These are phyloP conservation scores for Metschnikowia dekortorum DNA, from an alignment of 805 yeast species.

Conservation along the genomic window DNA sequence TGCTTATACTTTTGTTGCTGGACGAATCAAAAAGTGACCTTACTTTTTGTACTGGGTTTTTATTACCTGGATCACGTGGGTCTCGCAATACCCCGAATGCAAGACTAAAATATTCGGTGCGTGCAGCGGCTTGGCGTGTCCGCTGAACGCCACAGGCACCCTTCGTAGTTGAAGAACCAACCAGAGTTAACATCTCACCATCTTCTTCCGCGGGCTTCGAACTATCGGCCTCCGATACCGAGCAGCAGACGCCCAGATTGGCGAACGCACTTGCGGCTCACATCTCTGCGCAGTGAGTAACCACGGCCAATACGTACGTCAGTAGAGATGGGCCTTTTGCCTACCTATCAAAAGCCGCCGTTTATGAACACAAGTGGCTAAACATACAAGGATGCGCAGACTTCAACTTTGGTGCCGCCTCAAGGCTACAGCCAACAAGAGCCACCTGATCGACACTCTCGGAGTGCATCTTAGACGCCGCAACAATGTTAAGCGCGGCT, in stretches of 20 bases:
- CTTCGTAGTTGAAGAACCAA: neutral
- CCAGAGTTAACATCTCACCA: too few species aligned
- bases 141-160: neutral
- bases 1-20: neutral
- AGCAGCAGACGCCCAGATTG: too few species aligned
- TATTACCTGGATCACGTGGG: conserved; percentile 4
- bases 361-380: too few species aligned
- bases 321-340: too few species aligned
- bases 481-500: neutral
- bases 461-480: neutral
- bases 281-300: neutral
- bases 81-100: conserved; percentile 3
- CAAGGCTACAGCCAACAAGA: neutral
- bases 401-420: neutral
- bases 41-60: conserved; percentile 3
- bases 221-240: too few species aligned
- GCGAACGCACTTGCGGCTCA: neutral
- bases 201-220: too few species aligned
- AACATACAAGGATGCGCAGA: too few species aligned
- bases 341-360: too few species aligned
- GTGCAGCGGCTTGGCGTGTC: neutral
- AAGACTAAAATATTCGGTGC: neutral
- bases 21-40: neutral
- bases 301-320: neutral
- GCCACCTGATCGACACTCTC: neutral